Evolutionary conservation across 805 yeast species (phyloP).

Genomic region (Candida pini): DNA sequence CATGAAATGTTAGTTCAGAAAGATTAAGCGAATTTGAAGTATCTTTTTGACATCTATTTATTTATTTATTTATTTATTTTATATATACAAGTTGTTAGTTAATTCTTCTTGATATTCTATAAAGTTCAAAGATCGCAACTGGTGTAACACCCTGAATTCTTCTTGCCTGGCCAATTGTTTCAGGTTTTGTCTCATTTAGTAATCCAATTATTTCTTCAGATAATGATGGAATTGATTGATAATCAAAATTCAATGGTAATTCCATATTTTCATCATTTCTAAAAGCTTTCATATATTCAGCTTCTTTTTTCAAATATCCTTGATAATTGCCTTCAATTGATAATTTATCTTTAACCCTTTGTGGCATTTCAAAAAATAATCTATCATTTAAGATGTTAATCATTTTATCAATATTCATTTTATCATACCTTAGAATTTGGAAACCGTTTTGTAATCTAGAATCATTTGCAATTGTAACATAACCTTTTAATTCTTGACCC

Average conservation of each 20-base stretch:
- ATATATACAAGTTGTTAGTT: background rate
- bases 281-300: conserved; percentile 66
- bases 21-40: too few relatives aligned
- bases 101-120: conserved; percentile 40
- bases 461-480: conserved; percentile 45
- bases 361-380: conserved; percentile 24
- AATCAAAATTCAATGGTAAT: conserved; percentile 67
- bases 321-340: conserved; percentile 79
- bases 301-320: conserved; percentile 73
- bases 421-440: conserved; percentile 60
- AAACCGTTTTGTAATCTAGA: conserved; percentile 57
- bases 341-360: conserved; percentile 52
- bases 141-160: conserved; percentile 95
- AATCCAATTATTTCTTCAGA: conserved; percentile 69
- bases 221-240: conserved; percentile 52
- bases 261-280: conserved; percentile 73
- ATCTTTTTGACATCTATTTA: conserved; percentile 3
- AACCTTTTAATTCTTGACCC: conserved; percentile 43
- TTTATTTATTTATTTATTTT: conserved; percentile 4
- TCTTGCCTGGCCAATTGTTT: conserved; percentile 91
- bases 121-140: conserved; percentile 80
- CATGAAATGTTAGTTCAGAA: too few relatives aligned
- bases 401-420: conserved; percentile 26
- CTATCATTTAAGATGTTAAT: conserved; percentile 33
- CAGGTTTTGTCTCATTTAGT: conserved; percentile 72